Percentiles rank a stretch among this genome's conserved stretches.
Conservation (phyloP, 768 basidiomycete species). For the Lactarius sp. region DNA sequence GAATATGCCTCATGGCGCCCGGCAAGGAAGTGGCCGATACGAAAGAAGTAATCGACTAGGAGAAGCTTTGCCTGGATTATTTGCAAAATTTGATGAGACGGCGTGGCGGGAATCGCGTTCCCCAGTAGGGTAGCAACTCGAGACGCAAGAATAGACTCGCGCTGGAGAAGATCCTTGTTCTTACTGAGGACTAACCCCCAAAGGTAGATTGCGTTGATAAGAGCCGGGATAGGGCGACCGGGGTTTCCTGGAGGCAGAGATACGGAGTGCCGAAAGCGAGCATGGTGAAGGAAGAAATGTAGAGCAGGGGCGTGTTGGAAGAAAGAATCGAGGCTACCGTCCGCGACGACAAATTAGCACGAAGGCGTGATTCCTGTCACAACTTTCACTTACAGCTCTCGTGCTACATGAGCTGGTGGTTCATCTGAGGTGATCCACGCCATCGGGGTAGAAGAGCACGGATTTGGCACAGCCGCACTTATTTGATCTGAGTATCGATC, state of each 20-base stretch:
- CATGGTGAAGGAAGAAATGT: conserved; percentile 59
- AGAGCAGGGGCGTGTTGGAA: conserved; percentile 52
- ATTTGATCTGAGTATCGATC: neutral
- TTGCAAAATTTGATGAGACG: conserved; percentile 36
- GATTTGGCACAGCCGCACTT: neutral
- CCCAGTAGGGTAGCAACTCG: conserved; percentile 48
- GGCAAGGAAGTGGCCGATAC: conserved; percentile 30
- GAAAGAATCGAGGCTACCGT: conserved; percentile 51
- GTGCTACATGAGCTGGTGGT: conserved; percentile 12
- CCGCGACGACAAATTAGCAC: neutral
- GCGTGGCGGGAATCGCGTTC: conserved; percentile 31
- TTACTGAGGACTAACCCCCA: conserved; percentile 34
- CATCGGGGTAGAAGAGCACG: conserved; percentile 1
- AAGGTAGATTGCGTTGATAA: conserved; percentile 42
- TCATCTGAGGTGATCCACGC: conserved; percentile 17
- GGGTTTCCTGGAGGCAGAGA: conserved; percentile 31
- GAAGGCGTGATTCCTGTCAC: neutral
- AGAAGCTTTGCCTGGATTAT: conserved; percentile 34
- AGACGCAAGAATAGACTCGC: conserved; percentile 41
- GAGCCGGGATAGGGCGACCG: conserved; percentile 32
- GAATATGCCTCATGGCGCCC: conserved; percentile 32
- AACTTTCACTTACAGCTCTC: conserved; percentile 19
- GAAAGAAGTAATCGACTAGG: conserved; percentile 32
- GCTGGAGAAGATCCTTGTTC: conserved; percentile 25
- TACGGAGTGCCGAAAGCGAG: conserved; percentile 40